Evolutionary conservation across 2,329 filamentous ascomycete genomes (phyloP).

Genomic region (Aspergillus sp.): DNA sequence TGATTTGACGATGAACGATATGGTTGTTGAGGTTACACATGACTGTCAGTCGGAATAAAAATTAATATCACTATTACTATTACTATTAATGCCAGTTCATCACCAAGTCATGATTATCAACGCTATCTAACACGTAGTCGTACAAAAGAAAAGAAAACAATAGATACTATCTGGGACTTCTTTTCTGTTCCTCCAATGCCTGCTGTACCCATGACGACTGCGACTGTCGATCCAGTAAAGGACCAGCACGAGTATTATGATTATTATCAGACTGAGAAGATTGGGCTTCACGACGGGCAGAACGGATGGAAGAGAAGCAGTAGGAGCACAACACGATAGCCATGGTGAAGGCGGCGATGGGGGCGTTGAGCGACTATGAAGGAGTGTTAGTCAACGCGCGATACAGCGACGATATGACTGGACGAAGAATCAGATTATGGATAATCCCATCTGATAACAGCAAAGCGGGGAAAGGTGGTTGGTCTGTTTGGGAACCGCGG

Average conservation of each 20-base stretch:
- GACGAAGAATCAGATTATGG: no score
- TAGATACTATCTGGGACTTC: conserved; percentile 1
- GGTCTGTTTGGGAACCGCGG: no score
- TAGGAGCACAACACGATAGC: conserved; percentile 57
- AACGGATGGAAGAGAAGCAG: conserved; percentile 59
- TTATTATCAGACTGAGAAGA: conserved; percentile 48
- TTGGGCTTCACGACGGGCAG: conserved; percentile 62
- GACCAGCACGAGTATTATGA: neutral
- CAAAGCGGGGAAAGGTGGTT: no score
- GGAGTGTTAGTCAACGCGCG: no score
- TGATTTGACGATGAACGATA: conserved; percentile 18
- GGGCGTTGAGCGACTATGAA: conserved; percentile 50
- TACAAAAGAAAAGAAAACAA: neutral
- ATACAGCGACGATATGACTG: no score
- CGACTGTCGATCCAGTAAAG: conserved; percentile 21
- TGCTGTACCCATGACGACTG: conserved; percentile 27
- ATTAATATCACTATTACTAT: no score
- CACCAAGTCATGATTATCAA: neutral
- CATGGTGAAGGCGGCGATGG: conserved; percentile 61
- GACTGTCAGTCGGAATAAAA: no score
- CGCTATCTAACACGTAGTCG: neutral
- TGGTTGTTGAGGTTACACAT: neutral
- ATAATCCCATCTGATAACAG: no score
- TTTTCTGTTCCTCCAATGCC: conserved; percentile 25
- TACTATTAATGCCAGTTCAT: no score